Evolutionary conservation across 805 yeast species (phyloP).

Genomic region (Saturnispora silvae): DNA sequence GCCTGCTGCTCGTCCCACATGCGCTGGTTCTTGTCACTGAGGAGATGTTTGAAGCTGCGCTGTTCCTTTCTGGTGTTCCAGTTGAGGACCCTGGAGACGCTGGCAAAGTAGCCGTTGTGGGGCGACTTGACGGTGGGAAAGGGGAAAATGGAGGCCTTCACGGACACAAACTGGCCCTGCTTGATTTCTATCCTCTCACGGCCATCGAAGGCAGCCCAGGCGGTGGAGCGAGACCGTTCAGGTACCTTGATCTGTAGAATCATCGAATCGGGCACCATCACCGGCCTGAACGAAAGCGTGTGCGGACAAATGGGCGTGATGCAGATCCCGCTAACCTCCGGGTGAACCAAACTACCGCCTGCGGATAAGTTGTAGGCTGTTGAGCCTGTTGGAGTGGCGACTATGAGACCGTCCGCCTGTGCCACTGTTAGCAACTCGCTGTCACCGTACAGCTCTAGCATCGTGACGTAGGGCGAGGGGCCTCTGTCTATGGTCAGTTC

Average conservation of each 20-base stretch:
- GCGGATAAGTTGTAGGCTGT: conserved; percentile 94
- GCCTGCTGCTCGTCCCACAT: conserved; percentile 10
- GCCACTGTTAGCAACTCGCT: conserved; percentile 76
- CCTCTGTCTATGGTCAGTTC: conserved; percentile 91
- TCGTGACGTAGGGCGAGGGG: conserved; percentile 85
- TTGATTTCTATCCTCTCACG: conserved; percentile 70
- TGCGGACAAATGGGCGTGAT: conserved; percentile 97
- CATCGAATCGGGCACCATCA: conserved; percentile 90
- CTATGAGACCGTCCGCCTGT: conserved; percentile 87
- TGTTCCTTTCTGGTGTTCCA: conserved; percentile 92
- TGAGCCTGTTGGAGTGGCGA: conserved; percentile 93
- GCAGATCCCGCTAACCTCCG: conserved; percentile 83
- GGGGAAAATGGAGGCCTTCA: conserved; percentile 81
- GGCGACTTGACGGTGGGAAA: conserved; percentile 84
- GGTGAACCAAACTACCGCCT: conserved; percentile 91
- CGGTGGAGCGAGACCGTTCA: conserved; percentile 65
- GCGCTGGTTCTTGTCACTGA: conserved; percentile 46
- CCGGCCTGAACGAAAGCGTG: conserved; percentile 85
- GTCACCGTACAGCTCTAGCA: conserved; percentile 83
- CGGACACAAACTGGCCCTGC: conserved; percentile 76
- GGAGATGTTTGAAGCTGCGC: conserved; percentile 59
- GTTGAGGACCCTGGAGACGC: conserved; percentile 75
- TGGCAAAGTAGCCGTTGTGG: conserved; percentile 68
- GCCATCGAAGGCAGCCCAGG: conserved; percentile 97
- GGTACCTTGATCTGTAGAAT: conserved; percentile 75